Conservation (phyloP, 2,329 filamentous ascomycete genomes). For the Phoma herbarum region DNA sequence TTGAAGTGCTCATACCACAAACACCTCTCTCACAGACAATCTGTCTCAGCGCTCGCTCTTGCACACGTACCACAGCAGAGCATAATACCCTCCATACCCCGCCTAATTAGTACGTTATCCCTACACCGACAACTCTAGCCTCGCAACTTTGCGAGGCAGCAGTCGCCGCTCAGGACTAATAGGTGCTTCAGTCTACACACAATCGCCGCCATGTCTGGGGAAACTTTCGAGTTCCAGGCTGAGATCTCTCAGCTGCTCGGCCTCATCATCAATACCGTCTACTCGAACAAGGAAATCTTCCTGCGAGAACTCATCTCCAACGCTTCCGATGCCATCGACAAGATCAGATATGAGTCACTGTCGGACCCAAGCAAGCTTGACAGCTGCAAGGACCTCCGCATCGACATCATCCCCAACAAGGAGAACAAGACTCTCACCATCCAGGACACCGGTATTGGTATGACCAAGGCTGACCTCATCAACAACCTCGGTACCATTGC, state of each 20-base stretch:
- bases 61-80: conserved; percentile 32
- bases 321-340: conserved; percentile 98
- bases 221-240: conserved; percentile 99
- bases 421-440: conserved; percentile 97
- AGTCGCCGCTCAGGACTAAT: conserved; percentile 21
- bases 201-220: conserved; percentile 73
- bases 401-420: conserved; percentile 99
- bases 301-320: conserved; percentile 98
- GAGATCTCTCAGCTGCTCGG: conserved; percentile 99
- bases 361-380: conserved; percentile 98
- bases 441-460: conserved; percentile 98
- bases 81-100: conserved; percentile 30
- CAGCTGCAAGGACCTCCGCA: conserved; percentile 94
- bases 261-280: conserved; percentile 99
- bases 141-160: conserved; percentile 16
- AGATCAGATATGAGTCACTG: conserved; percentile 98
- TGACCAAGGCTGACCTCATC: conserved; percentile 99
- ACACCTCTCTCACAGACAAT: conserved; percentile 28
- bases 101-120: conserved; percentile 37
- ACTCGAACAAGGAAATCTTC: conserved; percentile 99
- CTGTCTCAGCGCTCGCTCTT: conserved; percentile 37
- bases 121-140: conserved; percentile 23
- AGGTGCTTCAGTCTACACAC: conserved; percentile 26
- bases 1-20: conserved; percentile 35
- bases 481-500: conserved; percentile 99